phyloP scores from a whole-genome alignment of 139 green algal species.

The Eudorina sp. region DNA sequence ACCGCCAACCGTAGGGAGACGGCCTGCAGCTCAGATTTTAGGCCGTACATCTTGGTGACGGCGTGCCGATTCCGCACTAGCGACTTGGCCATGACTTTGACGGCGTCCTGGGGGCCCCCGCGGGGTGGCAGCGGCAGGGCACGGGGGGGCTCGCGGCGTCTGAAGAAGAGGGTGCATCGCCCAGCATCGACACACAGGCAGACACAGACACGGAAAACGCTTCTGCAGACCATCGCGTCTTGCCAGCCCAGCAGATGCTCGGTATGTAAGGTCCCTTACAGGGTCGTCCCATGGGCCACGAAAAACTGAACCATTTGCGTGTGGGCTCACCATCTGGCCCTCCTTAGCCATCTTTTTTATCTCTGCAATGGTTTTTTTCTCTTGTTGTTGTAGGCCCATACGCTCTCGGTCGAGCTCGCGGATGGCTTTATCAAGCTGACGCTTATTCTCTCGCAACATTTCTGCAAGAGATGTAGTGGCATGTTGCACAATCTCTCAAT shows the following conservation, averaged over 20 bases:
- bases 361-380: conserved; percentile 94
- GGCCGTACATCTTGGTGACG: conserved; percentile 97
- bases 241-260: too few relatives aligned
- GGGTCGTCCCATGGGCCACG: too few relatives aligned
- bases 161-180: too few relatives aligned
- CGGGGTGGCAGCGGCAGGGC: too few relatives aligned
- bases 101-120: conserved; percentile 94
- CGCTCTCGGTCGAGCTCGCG: conserved; percentile 93
- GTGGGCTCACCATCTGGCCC: conserved; percentile 94
- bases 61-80: conserved; percentile 96
- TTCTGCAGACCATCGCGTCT: too few relatives aligned
- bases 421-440: conserved; percentile 97
- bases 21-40: conserved; percentile 97
- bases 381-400: conserved; percentile 75
- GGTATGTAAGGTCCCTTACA: too few relatives aligned
- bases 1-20: conserved; percentile 95
- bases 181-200: too few relatives aligned
- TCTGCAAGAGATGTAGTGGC: conserved; percentile 70
- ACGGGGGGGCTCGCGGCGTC: too few relatives aligned
- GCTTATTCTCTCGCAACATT: conserved; percentile 98
- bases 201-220: too few relatives aligned
- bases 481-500: background rate
- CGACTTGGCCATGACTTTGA: conserved; percentile 99
- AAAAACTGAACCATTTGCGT: too few relatives aligned
- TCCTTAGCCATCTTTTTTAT: conserved; percentile 99